These are phyloP conservation scores for Aspergillus avenaceus DNA, from an alignment of 495 filamentous ascomycete species.

Conservation along the genomic window DNA sequence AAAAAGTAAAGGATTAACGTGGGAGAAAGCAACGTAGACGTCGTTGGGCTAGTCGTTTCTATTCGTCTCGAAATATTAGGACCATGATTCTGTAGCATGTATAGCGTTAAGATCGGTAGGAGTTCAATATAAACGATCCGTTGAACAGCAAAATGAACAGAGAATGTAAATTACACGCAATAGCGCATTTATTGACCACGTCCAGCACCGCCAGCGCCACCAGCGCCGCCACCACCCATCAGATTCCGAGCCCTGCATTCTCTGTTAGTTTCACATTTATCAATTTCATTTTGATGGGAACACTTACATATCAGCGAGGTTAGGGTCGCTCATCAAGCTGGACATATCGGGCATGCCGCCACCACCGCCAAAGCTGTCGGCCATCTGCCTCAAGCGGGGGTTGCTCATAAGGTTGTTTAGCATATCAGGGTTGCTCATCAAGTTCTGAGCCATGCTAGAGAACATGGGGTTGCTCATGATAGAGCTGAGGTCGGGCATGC, in stretches of 20 bases:
- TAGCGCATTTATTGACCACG: slow-evolving; percentile 15
- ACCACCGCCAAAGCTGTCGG: slow-evolving; percentile 48
- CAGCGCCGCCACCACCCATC: slow-evolving; percentile 57
- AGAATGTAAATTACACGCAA: background rate
- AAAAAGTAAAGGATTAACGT: no score
- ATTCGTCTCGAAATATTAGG: slow-evolving; percentile 1
- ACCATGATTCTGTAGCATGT: slow-evolving; percentile 1
- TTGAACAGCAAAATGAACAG: background rate
- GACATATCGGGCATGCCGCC: slow-evolving; percentile 80
- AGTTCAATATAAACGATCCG: background rate
- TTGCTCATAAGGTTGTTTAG: slow-evolving; percentile 91
- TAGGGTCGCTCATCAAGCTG: slow-evolving; percentile 83
- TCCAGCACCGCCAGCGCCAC: slow-evolving; percentile 21
- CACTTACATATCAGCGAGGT: slow-evolving; percentile 87
- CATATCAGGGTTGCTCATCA: slow-evolving; percentile 93
- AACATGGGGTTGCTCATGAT: slow-evolving; percentile 99
- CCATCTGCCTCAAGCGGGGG: slow-evolving; percentile 80
- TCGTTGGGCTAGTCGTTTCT: no score
- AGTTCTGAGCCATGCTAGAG: slow-evolving; percentile 86
- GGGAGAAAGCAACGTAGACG: no score
- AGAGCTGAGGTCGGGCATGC: slow-evolving; percentile 77
- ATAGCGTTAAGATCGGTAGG: background rate
- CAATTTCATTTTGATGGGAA: background rate
- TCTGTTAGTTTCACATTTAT: slow-evolving; percentile 13
- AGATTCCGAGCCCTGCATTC: slow-evolving; percentile 64